phyloP scores from a whole-genome alignment of 306 rosid species.

The Cyamopsis tetragonoloba region DNA sequence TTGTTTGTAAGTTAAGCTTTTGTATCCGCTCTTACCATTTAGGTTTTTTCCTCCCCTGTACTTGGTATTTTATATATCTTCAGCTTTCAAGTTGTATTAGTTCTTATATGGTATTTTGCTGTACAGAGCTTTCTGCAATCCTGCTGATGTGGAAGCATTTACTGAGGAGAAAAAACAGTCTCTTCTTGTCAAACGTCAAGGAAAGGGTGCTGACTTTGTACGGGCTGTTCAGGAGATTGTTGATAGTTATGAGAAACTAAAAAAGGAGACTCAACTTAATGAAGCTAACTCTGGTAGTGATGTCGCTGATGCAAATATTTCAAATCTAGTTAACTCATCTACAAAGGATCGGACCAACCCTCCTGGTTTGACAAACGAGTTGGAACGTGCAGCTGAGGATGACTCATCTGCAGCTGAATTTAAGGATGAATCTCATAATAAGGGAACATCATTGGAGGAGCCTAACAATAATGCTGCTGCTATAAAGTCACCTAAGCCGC shows the following conservation, averaged over 20 bases:
- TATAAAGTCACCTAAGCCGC: constrained; percentile 42
- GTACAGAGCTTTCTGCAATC: constrained; percentile 91
- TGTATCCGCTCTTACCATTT: not conserved
- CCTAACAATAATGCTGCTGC: constrained; percentile 35
- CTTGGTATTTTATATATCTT: constrained; percentile 4
- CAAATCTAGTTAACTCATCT: constrained; percentile 40
- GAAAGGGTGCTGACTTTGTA: constrained; percentile 90
- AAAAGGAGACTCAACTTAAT: constrained; percentile 49
- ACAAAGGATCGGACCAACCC: constrained; percentile 43
- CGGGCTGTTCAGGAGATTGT: constrained; percentile 88
- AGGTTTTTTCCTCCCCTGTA: not conserved
- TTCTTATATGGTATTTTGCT: constrained; percentile 29
- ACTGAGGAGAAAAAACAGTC: constrained; percentile 94
- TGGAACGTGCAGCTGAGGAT: constrained; percentile 36
- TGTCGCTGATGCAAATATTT: constrained; percentile 39
- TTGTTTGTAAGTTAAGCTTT: constrained; percentile 5
- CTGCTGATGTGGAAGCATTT: constrained; percentile 94
- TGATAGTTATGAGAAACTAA: constrained; percentile 70
- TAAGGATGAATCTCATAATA: constrained; percentile 37
- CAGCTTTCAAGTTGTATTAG: constrained; percentile 12
- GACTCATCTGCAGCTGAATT: constrained; percentile 43
- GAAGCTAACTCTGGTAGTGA: constrained; percentile 42
- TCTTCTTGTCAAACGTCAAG: constrained; percentile 81
- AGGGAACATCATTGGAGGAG: constrained; percentile 43
- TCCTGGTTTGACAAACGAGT: constrained; percentile 41